phyloP scores from a whole-genome alignment of 225 moss, liverwort and hornwort species.

The Anthoceros angustus region DNA sequence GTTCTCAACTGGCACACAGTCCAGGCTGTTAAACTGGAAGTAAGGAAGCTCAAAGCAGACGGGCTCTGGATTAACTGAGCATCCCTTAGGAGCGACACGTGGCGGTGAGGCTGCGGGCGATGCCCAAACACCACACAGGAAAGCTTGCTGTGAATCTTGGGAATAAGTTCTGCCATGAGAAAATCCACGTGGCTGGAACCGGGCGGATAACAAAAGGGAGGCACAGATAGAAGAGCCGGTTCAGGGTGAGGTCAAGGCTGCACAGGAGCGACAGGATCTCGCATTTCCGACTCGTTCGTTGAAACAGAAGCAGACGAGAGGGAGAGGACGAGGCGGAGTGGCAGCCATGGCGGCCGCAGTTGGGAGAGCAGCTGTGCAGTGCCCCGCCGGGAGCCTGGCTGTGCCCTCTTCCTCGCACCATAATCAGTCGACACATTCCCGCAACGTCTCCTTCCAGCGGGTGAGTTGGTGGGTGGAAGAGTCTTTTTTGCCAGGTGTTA shows the following conservation, averaged over 20 bases:
- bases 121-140: too few species aligned
- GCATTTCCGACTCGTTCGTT: neutral
- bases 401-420: neutral
- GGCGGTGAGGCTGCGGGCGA: neutral
- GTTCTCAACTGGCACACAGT: conserved; percentile 73
- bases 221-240: neutral
- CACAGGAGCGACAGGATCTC: neutral
- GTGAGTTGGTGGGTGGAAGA: neutral
- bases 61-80: neutral
- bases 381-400: neutral
- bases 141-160: too few species aligned
- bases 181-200: neutral
- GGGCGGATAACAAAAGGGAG: conserved; percentile 2
- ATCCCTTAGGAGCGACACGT: neutral
- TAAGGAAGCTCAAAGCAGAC: conserved; percentile 27
- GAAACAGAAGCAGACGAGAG: neutral
- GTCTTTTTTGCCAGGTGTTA: too few species aligned
- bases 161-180: neutral
- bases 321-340: neutral
- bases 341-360: neutral
- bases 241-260: neutral
- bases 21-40: conserved; percentile 55
- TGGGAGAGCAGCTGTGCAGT: neutral
- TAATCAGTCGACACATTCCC: conserved; percentile 3
- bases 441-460: neutral